Evolutionary conservation across 129 eudicot genomes (phyloP), one percentile per base, ranked within the genome.

Genomic region (Tagetes erecta): DNA sequence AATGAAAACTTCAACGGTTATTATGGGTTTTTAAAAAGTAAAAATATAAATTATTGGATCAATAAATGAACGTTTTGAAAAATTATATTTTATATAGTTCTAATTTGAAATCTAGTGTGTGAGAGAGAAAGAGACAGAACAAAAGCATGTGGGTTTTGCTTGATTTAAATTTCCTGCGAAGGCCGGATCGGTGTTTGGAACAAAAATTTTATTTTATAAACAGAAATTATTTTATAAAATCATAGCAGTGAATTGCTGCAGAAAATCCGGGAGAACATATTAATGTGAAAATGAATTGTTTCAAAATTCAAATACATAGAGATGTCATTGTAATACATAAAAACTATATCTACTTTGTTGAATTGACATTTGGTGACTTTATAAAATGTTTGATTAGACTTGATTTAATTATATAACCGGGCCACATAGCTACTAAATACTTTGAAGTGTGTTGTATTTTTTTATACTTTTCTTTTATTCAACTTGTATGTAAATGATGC

Each of bases 61-160:
- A 80, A 81, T 89, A 74, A 87, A 83, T 89, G 59, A 83, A 41
- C 77, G 64, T 58, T 75, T 72, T 63, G 67, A 69, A 59, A 57
- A 42, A 57, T 42, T 68, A 70, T 50, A 57, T 5, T 64, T 78
- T 65, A 40, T 67, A 46, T 58, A 52, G 30, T 42, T 52, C 38
- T 70, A 71, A 55, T 68, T 76, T 52, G 65, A 66, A 77, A 3
- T 62, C 5, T 62, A 35, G 67, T 36, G 67, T 62, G 45, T 36
- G 75, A 27, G 76, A 38, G 65, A 76, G 64, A 55, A 58, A 58
- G 79, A 85, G 80, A 80, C 64, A 75, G 85, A 44, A 86, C 86
- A 75, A 82, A 72, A 81, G 75, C 89, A 87, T 87, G 92, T 87
- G 92, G 80, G 80, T 72, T 68, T 84, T 84, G 84, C 76, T 80